Evolutionary conservation across 805 yeast species (phyloP).

Genomic region (Kluyveromyces lactis): DNA sequence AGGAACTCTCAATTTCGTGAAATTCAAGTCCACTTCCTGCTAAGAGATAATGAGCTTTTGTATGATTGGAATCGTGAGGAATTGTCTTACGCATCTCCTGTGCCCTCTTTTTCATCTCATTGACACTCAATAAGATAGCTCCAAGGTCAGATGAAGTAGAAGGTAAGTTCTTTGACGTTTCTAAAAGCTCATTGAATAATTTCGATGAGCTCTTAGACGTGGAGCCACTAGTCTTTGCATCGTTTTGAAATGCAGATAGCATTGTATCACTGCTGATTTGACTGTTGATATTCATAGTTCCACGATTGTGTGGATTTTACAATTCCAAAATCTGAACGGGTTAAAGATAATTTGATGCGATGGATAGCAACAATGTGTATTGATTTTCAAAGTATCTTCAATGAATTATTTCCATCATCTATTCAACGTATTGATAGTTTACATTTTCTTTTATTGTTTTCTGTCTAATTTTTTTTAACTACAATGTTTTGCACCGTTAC

Average conservation of each 20-base stretch:
- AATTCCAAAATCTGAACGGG: too few species aligned
- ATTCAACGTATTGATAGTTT: too few species aligned
- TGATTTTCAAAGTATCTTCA: too few species aligned
- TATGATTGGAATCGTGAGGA: slow-evolving; percentile 34
- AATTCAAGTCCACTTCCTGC: slow-evolving; percentile 86
- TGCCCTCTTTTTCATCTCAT: slow-evolving; percentile 68
- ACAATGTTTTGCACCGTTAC: too few species aligned
- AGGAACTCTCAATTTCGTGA: slow-evolving; percentile 66
- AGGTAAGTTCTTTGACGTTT: slow-evolving; percentile 71
- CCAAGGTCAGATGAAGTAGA: slow-evolving; percentile 59
- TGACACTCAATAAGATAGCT: slow-evolving; percentile 68
- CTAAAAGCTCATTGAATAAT: slow-evolving; percentile 60
- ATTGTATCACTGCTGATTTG: not conserved
- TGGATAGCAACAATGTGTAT: too few species aligned
- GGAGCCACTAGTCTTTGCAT: not conserved
- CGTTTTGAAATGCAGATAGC: not conserved
- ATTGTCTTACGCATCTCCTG: slow-evolving; percentile 43
- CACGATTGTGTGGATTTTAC: too few species aligned
- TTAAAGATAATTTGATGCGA: too few species aligned
- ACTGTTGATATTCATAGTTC: not conserved
- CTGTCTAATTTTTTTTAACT: too few species aligned
- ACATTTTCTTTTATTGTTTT: too few species aligned
- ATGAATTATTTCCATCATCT: too few species aligned
- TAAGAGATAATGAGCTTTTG: slow-evolving; percentile 78
- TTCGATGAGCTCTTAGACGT: slow-evolving; percentile 10